Percentiles rank a stretch among this genome's conserved stretches.
Evolutionary conservation across 2,329 filamentous ascomycete species (phyloP).

Genomic region (Teratosphaeria destructans): DNA sequence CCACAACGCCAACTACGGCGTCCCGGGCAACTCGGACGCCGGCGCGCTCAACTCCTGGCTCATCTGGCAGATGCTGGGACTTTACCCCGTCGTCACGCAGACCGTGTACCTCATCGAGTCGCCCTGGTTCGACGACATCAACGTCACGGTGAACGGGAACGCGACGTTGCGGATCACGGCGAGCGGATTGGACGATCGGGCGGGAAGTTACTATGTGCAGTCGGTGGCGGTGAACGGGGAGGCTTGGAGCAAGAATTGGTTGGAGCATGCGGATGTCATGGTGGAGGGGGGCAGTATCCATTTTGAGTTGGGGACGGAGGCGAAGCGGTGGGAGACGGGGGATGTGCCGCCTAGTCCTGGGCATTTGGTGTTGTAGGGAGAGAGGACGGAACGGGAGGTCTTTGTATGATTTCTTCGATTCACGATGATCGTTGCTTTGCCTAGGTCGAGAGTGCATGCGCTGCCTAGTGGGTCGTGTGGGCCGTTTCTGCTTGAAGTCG

Average conservation of each 20-base stretch:
- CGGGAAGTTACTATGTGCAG: conserved; percentile 42
- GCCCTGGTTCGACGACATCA: conserved; percentile 19
- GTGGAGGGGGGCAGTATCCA: conserved; percentile 37
- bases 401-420: no score
- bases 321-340: conserved; percentile 38
- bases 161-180: conserved; percentile 39
- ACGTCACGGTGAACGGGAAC: conserved; percentile 21
- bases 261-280: conserved; percentile 42
- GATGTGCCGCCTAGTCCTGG: conserved; percentile 42
- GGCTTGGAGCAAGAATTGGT: conserved; percentile 45
- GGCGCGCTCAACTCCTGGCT: conserved; percentile 20
- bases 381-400: neutral
- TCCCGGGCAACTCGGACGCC: conserved; percentile 24
- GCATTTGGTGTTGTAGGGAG: conserved; percentile 13
- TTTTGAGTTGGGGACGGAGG: conserved; percentile 36
- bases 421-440: no score
- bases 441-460: no score
- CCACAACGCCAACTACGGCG: conserved; percentile 18
- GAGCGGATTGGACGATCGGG: conserved; percentile 28
- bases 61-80: conserved; percentile 11
- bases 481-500: no score
- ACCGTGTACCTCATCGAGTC: conserved; percentile 10
- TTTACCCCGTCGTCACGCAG: conserved; percentile 24
- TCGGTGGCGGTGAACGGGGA: conserved; percentile 44
- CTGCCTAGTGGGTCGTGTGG: no score